A percentile compares a stretch with the other conserved stretches of the same genome.
Evolutionary conservation across 495 filamentous ascomycete genomes (phyloP).

Genomic region (Daldinia loculata): DNA sequence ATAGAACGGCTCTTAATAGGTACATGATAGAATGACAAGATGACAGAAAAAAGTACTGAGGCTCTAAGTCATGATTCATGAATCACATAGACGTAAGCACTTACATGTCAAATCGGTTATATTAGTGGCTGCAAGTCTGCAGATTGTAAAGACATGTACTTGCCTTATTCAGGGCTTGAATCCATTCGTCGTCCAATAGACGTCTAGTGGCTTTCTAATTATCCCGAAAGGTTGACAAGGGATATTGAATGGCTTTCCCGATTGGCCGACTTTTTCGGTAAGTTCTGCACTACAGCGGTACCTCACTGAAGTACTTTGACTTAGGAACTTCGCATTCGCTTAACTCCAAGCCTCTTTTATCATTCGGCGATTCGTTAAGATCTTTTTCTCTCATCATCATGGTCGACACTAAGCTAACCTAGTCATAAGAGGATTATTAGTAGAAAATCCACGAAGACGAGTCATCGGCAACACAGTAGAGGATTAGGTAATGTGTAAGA

Average conservation of each 20-base stretch:
- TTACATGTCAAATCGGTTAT: neutral
- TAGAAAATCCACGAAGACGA: too few species aligned
- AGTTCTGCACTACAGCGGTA: neutral
- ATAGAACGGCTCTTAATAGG: neutral
- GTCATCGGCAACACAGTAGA: too few species aligned
- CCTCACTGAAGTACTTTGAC: neutral
- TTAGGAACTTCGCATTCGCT: neutral
- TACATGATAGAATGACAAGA: neutral
- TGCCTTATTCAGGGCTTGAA: neutral
- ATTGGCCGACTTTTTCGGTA: neutral
- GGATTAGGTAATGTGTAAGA: neutral
- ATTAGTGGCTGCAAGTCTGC: neutral
- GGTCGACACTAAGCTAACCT: too few species aligned
- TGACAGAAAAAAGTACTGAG: neutral
- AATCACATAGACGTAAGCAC: neutral
- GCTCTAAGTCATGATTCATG: neutral
- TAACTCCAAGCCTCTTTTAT: neutral
- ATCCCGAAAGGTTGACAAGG: neutral
- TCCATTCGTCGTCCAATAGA: neutral
- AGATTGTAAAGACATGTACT: neutral
- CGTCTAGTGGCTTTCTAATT: neutral
- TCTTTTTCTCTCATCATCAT: too few species aligned
- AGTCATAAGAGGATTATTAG: too few species aligned
- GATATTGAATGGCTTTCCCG: neutral
- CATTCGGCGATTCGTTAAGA: too few species aligned